Evolutionary conservation across 352 stramenopile species (phyloP), one percentile per base, ranked within the genome.

Genomic region (Phytophthora kernoviae): DNA sequence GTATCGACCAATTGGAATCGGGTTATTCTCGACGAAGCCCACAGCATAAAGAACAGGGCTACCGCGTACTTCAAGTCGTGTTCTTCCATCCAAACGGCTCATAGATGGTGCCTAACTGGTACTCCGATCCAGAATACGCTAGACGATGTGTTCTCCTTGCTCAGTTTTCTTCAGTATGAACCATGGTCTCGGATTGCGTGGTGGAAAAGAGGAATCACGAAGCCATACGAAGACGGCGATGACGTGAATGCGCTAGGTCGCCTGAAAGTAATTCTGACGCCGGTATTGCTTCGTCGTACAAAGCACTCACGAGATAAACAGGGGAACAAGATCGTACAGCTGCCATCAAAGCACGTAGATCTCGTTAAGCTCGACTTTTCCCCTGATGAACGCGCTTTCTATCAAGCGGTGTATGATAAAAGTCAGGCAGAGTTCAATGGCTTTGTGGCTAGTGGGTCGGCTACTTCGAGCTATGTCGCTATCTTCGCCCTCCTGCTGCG

Each of bases 21-120:
- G 12, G 65, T 97, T n/a, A 92, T 97, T 54, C 73, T 97, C 11
- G 91, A 97, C 61, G 91, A 97, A 68, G 88, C 87, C 4, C 91
- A 97, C 65, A 93, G 78, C 33, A 97, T 97, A 68, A 96, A 97
- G 74, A 97, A 93, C 52, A 80, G 84, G 22, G 40, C 66, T 32
- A 93, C 83, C n/a, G 70, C 51, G 30, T 91, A 93, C 59, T 91
- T 90, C 46, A 80, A 78, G 17, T 71, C 79, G 12, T 93, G 85
- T 34, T 71, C 73, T 12, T 44, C 68, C 1, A 48, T 96, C 3
- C 55, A 56, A 30, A 81, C 84, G 2, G 75, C 65, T 9, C 81
- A 94, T 30, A 85, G 87, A 10, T 97, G 91, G 91, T 96, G 88
- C 61, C 63, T 97, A n/a, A 97, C 88, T 5, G 91, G 91, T 20